These are phyloP conservation scores for Zygosaccharomyces bisporus DNA, from an alignment of 805 yeast species.

Conservation along the genomic window DNA sequence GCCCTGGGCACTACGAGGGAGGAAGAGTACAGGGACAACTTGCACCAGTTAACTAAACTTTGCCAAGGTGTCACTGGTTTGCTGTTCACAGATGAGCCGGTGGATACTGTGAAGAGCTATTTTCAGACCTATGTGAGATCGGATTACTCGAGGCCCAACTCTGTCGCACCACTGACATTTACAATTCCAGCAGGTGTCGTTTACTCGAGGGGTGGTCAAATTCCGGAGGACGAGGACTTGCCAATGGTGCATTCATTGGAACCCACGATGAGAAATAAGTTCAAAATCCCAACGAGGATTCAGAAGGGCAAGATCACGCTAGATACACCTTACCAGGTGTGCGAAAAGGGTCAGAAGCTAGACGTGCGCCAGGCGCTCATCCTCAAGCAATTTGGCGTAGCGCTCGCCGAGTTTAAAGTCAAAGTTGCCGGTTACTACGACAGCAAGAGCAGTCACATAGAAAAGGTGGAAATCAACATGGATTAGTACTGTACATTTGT, in stretches of 20 bases:
- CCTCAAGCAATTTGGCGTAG: conserved; percentile 92
- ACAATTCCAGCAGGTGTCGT: conserved; percentile 86
- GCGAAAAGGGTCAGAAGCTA: conserved; percentile 71
- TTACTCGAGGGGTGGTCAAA: conserved; percentile 93
- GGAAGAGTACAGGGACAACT: conserved; percentile 84
- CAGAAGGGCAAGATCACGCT: conserved; percentile 83
- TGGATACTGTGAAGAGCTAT: conserved; percentile 85
- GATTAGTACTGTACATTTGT: conserved; percentile 17
- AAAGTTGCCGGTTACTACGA: conserved; percentile 73
- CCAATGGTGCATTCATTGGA: conserved; percentile 97
- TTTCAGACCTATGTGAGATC: conserved; percentile 71
- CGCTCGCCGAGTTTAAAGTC: conserved; percentile 87
- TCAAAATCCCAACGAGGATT: conserved; percentile 87
- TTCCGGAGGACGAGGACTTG: conserved; percentile 86
- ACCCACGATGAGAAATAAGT: conserved; percentile 82
- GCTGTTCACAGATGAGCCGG: conserved; percentile 82
- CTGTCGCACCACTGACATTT: conserved; percentile 77
- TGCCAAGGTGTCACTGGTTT: conserved; percentile 82
- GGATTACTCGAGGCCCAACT: conserved; percentile 89
- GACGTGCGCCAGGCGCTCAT: conserved; percentile 90
- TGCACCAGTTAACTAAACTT: conserved; percentile 61
- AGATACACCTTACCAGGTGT: conserved; percentile 72
- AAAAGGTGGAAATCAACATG: conserved; percentile 36
- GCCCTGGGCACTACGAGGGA: conserved; percentile 85
- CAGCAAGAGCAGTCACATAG: conserved; percentile 45